Evolutionary conservation across 1,284 basidiomycete genomes (phyloP).

Genomic region (Stygiomarasmius scandens): DNA sequence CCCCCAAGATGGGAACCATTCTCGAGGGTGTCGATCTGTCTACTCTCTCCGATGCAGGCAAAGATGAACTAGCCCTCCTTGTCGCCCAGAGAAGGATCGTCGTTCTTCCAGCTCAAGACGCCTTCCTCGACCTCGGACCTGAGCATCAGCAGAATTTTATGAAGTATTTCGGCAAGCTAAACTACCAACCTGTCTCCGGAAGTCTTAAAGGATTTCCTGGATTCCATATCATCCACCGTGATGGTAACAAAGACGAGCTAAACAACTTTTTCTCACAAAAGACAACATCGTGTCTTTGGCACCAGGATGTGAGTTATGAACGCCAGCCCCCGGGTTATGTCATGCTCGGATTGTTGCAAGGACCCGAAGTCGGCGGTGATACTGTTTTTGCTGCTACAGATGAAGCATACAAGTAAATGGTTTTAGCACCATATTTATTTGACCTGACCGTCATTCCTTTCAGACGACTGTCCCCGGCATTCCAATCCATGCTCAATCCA

Average conservation of each 20-base stretch:
- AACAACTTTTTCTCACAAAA: slow-evolving; percentile 22
- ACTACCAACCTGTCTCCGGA: slow-evolving; percentile 25
- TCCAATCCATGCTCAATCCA: slow-evolving; percentile 20
- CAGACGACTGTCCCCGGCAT: slow-evolving; percentile 22
- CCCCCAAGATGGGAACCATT: slow-evolving; percentile 22
- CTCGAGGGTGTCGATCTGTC: slow-evolving; percentile 18
- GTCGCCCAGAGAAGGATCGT: slow-evolving; percentile 23
- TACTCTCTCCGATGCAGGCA: slow-evolving; percentile 16
- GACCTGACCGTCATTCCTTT: neutral
- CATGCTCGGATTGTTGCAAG: slow-evolving; percentile 23
- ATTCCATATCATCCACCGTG: slow-evolving; percentile 25
- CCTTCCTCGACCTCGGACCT: slow-evolving; percentile 20
- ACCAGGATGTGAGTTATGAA: slow-evolving; percentile 26
- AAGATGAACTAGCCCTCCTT: slow-evolving; percentile 23
- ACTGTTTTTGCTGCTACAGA: slow-evolving; percentile 24
- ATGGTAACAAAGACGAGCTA: slow-evolving; percentile 22
- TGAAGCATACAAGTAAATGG: slow-evolving; percentile 20
- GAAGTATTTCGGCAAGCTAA: slow-evolving; percentile 24
- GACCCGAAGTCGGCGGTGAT: slow-evolving; percentile 23
- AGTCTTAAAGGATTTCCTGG: slow-evolving; percentile 20
- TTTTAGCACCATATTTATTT: neutral
- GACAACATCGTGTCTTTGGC: slow-evolving; percentile 25
- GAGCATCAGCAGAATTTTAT: slow-evolving; percentile 22
- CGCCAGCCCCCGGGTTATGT: slow-evolving; percentile 24
- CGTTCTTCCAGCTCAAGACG: slow-evolving; percentile 21